phyloP scores from a whole-genome alignment of 345 rosid species.

The Xanthoceras sorbifolium region DNA sequence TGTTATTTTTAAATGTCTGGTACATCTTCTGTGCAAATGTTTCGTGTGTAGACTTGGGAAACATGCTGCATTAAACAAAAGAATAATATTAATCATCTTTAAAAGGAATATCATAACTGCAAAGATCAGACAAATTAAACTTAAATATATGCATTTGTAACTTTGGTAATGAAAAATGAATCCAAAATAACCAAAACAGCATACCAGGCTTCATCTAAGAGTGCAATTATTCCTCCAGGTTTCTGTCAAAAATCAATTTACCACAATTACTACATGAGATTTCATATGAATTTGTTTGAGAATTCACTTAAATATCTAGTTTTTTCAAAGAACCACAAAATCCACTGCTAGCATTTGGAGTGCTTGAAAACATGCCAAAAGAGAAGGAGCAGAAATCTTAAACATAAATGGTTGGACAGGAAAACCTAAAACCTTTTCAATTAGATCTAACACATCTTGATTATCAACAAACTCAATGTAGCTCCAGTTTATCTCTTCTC shows the following conservation, averaged over 20 bases:
- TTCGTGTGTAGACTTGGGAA: slow-evolving; percentile 88
- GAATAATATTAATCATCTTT: slow-evolving; percentile 17
- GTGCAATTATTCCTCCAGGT: slow-evolving; percentile 93
- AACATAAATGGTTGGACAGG: background rate
- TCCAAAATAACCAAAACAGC: slow-evolving; percentile 20
- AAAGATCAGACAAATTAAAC: slow-evolving; percentile 33
- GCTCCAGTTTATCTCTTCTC: slow-evolving; percentile 91
- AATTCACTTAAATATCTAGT: background rate
- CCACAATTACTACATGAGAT: background rate
- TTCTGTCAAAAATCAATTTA: slow-evolving; percentile 47
- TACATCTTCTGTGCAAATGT: slow-evolving; percentile 91
- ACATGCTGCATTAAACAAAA: slow-evolving; percentile 69
- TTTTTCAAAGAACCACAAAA: background rate
- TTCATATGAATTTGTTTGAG: background rate
- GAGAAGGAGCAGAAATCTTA: background rate
- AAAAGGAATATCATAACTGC: slow-evolving; percentile 19
- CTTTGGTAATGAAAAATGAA: background rate
- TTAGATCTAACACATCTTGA: slow-evolving; percentile 84
- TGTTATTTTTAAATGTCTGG: slow-evolving; percentile 74
- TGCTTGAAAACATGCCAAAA: background rate
- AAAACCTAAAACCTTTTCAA: slow-evolving; percentile 58
- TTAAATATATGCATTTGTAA: slow-evolving; percentile 4
- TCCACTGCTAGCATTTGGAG: background rate
- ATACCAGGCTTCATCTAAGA: slow-evolving; percentile 97
- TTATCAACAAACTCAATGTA: slow-evolving; percentile 90